A percentile compares a stretch with the other conserved stretches of the same genome.
Evolutionary conservation across 257 asterid genomes (phyloP).

Genomic region (Salvia hispanica): DNA sequence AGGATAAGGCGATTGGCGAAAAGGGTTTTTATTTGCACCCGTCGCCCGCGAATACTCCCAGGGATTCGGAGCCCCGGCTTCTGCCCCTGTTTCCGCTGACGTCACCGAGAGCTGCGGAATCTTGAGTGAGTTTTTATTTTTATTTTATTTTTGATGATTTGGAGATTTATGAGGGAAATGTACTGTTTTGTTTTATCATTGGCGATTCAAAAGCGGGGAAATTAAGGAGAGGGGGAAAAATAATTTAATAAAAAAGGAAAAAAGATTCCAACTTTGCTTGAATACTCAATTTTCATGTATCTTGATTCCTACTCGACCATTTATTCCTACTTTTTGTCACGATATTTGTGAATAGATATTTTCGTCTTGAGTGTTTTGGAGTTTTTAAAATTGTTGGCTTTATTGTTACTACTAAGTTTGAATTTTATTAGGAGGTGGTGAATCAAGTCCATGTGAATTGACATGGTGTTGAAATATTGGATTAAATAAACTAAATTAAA

Average conservation of each 20-base stretch:
- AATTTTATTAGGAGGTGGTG: too few species aligned
- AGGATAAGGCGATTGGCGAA: conserved; percentile 74
- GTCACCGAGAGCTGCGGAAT: conserved; percentile 64
- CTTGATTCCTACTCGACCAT: neutral
- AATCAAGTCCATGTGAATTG: too few species aligned
- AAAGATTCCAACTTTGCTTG: conserved; percentile 25
- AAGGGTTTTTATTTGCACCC: conserved; percentile 83
- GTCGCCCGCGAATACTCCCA: conserved; percentile 84
- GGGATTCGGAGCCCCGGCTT: conserved; percentile 81
- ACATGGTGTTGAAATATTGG: too few species aligned
- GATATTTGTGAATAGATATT: neutral
- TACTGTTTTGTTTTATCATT: conserved; percentile 26
- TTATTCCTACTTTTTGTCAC: neutral
- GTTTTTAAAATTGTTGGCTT: too few species aligned
- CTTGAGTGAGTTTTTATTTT: conserved; percentile 42
- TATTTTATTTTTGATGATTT: conserved; percentile 23
- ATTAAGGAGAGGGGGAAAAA: neutral
- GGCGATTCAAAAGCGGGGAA: too few species aligned
- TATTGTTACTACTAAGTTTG: too few species aligned
- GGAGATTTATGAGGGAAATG: conserved; percentile 38
- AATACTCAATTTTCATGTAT: neutral
- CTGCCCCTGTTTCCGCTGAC: conserved; percentile 80
- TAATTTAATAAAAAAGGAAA: neutral
- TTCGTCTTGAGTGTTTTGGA: too few species aligned
- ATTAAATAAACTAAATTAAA: too few species aligned